Conservation (phyloP, 2,329 filamentous ascomycete genomes). For the Fusarium drepaniforme region DNA sequence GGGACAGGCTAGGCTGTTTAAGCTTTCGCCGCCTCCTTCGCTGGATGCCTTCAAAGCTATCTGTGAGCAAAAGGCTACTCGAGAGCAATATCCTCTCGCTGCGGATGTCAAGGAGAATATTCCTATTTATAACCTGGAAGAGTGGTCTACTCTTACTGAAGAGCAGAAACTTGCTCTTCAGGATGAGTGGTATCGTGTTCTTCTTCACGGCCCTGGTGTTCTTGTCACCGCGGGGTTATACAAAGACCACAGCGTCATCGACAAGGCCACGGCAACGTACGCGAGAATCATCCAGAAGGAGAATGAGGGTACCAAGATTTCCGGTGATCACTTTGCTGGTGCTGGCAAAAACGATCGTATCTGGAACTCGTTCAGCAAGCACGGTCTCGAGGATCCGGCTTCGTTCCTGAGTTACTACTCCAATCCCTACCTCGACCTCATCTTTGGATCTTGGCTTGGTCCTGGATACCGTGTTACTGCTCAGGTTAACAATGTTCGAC, state of each 20-base stretch:
- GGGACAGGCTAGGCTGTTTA: constrained; percentile 38
- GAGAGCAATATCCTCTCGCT: constrained; percentile 61
- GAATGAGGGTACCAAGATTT: constrained; percentile 46
- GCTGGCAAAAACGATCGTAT: constrained; percentile 69
- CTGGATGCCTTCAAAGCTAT: constrained; percentile 58
- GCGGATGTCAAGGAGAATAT: constrained; percentile 60
- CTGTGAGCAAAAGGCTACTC: constrained; percentile 54
- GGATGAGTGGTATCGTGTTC: constrained; percentile 71
- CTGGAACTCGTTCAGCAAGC: constrained; percentile 76
- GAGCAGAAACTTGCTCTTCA: constrained; percentile 57
- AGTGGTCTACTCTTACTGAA: constrained; percentile 45
- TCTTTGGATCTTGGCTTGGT: constrained; percentile 69
- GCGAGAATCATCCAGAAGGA: constrained; percentile 61
- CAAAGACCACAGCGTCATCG: constrained; percentile 55
- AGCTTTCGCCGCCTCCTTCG: constrained; percentile 47
- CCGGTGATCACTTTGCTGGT: constrained; percentile 72
- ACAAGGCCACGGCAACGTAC: constrained; percentile 61
- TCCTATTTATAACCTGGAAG: constrained; percentile 65
- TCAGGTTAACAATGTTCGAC: constrained; percentile 73
- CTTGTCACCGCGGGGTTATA: constrained; percentile 68
- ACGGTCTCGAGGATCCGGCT: constrained; percentile 62
- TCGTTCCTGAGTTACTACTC: constrained; percentile 70
- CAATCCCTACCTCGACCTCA: constrained; percentile 67
- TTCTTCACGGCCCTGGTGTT: constrained; percentile 69
- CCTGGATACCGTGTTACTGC: constrained; percentile 70